Evolutionary conservation across 306 rosid genomes (phyloP), one percentile per base, ranked within the genome.

Genomic region (Chamaecrista fasciculata): DNA sequence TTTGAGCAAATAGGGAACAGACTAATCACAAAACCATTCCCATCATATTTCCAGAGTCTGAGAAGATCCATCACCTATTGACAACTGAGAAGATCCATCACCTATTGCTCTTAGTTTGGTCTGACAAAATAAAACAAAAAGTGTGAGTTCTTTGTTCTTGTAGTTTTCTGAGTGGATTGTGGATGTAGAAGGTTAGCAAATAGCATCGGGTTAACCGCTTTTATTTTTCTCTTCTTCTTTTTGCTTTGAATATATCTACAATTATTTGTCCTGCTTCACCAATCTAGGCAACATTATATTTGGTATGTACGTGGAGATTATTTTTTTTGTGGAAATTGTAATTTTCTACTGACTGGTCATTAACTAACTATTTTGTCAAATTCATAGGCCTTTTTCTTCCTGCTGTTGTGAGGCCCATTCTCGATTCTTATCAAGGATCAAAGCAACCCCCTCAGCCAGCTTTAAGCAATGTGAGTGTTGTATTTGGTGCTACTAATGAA

Each of bases 331-430:
- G 58, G 64, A 65, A 67, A 34, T 21, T 29, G 48, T 25, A 33
- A 48, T 71, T 55, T 75, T 36, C 66, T 56, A 34, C 62, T 73
- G 19, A 67, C 67, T 59, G 15, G 29, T 20, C 46, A 19, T 67
- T 68, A 43, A 65, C 76, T 70, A 23, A 31, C 56, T 42, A 18
- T 69, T 78, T 26, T 65, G 70, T 63, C 19, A 71, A 74, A 67
- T 73, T 76, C 70, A 14, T 83, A 92, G 98, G 98, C 12, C 96
- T 92, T 76, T 81, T 87, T 69, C 96, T 92, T 61, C 98, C 98
- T 6, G 96, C 96, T 25, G 65, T 90, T 39, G 96, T 92, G 52
- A 87, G 98, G 75, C 98, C 98, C 47, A 87, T 90, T 36, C 74
- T 92, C 76, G 98, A 92, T 82, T 86, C 96, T n/a, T 90, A 80